Evolutionary conservation across 1,284 basidiomycete genomes (phyloP), one percentile per base, ranked within the genome.

Genomic region (Coriolopsis trogii): DNA sequence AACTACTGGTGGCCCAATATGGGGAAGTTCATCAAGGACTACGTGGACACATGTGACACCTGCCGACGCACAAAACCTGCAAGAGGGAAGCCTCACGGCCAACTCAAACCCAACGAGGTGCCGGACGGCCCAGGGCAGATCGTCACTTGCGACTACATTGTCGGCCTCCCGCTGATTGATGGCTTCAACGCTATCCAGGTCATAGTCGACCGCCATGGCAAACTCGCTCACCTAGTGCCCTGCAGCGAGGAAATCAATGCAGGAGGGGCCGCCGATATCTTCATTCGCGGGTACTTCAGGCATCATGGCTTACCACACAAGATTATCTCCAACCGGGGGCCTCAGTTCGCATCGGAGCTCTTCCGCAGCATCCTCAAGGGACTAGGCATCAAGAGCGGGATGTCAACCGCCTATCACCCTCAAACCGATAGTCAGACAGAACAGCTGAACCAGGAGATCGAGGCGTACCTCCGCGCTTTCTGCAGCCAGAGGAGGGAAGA

Each of bases 371-470:
- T 41, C 8, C 25, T 24, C n/a, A n/a, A n/a, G n/a, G n/a, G n/a
- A n/a, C n/a, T n/a, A n/a, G n/a, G n/a, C n/a, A n/a, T n/a, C n/a
- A 7, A 41, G 25, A 24, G 25, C 12, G 7, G 3, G 25, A 16
- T 41, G 13, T 46, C 34, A 33, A 46, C 45, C 3, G 45, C 45
- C 7, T 46, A 46, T 18, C 31, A 46, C 16, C 21, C 45, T 2
- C 45, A 46, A 26, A 46, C 45, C 10, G 26, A 46, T 38, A 34
- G 45, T 13, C 34, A 46, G 25, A 46, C 34, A 2, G 45, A 46
- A 28, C 20, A 15, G 2, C 31, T 46, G 13, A 46, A 46, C 26
- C 33, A 26, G 24, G 45, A 46, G 16, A 13, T 24, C 7, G 10
- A 41, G 25, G 23, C 21, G 7, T 41, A 41, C 16, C 39, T 41